Evolutionary conservation across 129 eudicot species (phyloP).

Genomic region (Flaveria ramosissima): DNA sequence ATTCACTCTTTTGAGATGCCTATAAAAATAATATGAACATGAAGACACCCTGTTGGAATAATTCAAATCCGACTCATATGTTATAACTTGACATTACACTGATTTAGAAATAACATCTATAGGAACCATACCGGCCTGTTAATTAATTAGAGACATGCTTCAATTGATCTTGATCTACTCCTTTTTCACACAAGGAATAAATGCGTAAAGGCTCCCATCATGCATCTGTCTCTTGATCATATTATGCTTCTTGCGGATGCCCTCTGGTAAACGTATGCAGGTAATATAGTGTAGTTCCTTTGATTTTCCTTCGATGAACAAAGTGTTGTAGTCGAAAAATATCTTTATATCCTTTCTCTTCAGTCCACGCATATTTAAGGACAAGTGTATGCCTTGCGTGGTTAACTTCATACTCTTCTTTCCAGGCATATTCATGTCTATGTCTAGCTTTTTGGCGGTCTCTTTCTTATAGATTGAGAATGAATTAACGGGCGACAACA

Average conservation of each 20-base stretch:
- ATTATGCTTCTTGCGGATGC: not conserved
- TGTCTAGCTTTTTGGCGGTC: not conserved
- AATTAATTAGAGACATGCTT: too few relatives aligned
- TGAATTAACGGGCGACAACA: not conserved
- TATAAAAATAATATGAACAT: too few relatives aligned
- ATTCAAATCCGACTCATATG: too few relatives aligned
- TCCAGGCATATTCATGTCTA: not conserved
- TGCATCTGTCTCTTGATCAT: not conserved
- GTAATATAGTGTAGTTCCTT: not conserved
- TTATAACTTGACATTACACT: too few relatives aligned
- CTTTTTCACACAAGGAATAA: slow-evolving; percentile 4
- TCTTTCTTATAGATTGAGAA: not conserved
- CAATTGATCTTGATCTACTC: not conserved
- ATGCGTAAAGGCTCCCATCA: not conserved
- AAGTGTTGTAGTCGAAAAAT: not conserved
- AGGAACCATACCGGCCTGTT: too few relatives aligned
- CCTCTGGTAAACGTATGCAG: not conserved
- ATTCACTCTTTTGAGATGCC: too few relatives aligned
- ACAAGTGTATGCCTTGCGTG: not conserved
- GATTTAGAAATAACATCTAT: too few relatives aligned
- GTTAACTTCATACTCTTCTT: not conserved
- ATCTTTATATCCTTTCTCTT: not conserved
- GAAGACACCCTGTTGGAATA: too few relatives aligned
- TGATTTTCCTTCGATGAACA: not conserved
- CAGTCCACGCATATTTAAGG: not conserved